Evolutionary conservation across 2,329 filamentous ascomycete genomes (phyloP).

Genomic region (Colletotrichum lentis): DNA sequence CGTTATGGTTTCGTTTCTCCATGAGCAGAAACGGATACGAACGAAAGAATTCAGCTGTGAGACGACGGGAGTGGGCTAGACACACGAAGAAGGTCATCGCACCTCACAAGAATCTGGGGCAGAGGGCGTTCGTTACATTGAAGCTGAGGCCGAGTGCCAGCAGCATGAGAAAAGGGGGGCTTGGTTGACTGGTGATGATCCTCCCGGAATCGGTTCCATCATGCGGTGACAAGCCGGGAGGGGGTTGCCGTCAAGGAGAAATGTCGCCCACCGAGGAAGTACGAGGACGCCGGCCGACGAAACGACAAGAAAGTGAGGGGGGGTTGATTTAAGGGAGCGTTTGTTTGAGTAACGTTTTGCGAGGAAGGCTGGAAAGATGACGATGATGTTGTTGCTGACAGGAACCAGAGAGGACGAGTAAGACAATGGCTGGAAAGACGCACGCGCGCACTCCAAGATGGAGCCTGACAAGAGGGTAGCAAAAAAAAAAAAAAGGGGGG

Average conservation of each 20-base stretch:
- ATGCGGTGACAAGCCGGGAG: background rate
- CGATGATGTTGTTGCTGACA: background rate
- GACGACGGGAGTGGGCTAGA: background rate
- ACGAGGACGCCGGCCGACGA: background rate
- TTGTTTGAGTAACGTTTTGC: slow-evolving; percentile 3
- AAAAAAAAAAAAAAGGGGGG: background rate
- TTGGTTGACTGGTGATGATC: no score
- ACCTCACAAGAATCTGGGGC: background rate
- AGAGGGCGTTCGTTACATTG: background rate
- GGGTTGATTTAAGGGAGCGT: background rate
- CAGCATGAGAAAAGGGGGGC: background rate
- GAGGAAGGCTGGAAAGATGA: background rate
- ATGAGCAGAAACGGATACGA: background rate
- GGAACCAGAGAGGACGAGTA: background rate
- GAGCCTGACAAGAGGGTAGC: slow-evolving; percentile 14
- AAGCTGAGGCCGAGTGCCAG: slow-evolving; percentile 1
- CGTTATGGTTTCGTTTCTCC: slow-evolving; percentile 12
- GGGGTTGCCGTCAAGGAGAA: background rate
- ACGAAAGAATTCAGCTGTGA: background rate
- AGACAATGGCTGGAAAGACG: background rate
- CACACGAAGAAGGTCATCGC: background rate
- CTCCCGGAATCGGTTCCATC: background rate
- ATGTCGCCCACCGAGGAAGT: no score
- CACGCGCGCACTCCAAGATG: slow-evolving; percentile 21
- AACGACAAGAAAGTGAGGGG: background rate